Evolutionary conservation across 1,284 basidiomycete genomes (phyloP).

Genomic region (Hypsizygus ulmarius): DNA sequence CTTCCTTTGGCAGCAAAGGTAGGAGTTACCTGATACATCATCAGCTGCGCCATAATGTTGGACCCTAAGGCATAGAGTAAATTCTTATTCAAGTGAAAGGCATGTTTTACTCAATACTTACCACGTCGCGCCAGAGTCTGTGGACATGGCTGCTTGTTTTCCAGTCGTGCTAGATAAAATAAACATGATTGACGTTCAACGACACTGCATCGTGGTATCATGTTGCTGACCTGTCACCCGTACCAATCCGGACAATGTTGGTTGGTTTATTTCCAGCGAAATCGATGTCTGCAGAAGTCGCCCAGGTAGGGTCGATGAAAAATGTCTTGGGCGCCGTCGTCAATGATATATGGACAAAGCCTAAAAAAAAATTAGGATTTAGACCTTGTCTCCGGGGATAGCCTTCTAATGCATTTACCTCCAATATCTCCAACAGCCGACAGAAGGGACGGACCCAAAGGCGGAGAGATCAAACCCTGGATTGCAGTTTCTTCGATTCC

Average conservation of each 20-base stretch:
- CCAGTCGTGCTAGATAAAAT: constrained; percentile 33
- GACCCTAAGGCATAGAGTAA: constrained; percentile 26
- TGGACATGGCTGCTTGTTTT: constrained; percentile 56
- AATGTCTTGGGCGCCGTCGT: constrained; percentile 39
- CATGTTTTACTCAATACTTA: constrained; percentile 14
- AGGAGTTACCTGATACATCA: constrained; percentile 35
- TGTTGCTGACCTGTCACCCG: constrained; percentile 37
- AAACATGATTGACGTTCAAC: background rate
- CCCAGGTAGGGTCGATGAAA: constrained; percentile 51
- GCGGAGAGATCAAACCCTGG: constrained; percentile 53
- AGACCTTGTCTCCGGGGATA: background rate
- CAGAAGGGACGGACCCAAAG: constrained; percentile 46
- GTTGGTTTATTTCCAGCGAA: constrained; percentile 55
- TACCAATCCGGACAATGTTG: constrained; percentile 53
- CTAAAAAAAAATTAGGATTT: constrained; percentile 23
- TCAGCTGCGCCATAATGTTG: constrained; percentile 53
- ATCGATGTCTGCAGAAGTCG: constrained; percentile 52
- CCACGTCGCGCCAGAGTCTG: constrained; percentile 54
- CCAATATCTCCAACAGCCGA: constrained; percentile 58
- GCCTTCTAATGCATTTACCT: constrained; percentile 30
- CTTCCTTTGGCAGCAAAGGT: constrained; percentile 3
- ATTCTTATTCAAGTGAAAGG: background rate
- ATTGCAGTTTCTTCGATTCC: constrained; percentile 65
- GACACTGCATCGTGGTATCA: background rate
- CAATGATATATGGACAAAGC: constrained; percentile 52